These are phyloP conservation scores for Camelina hispida DNA, from an alignment of 345 rosid species.

Conservation along the genomic window DNA sequence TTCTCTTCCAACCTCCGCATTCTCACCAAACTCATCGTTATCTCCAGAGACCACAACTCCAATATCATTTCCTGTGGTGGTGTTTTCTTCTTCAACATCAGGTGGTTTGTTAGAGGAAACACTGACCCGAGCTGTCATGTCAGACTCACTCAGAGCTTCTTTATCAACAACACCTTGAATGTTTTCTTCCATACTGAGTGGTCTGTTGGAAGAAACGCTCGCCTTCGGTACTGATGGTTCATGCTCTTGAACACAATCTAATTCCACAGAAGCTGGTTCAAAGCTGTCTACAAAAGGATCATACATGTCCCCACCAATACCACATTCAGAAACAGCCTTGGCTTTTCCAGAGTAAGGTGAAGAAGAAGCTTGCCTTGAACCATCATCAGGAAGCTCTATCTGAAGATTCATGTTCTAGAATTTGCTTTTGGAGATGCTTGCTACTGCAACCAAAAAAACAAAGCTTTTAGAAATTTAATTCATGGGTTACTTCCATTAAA, in stretches of 20 bases:
- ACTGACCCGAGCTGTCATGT: constrained; percentile 36
- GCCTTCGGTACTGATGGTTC: constrained; percentile 50
- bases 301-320: constrained; percentile 59
- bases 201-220: constrained; percentile 54
- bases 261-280: constrained; percentile 61
- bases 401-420: constrained; percentile 6
- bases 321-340: constrained; percentile 18
- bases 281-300: constrained; percentile 90
- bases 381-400: constrained; percentile 36
- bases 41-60: constrained; percentile 52
- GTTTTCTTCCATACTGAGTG: constrained; percentile 62
- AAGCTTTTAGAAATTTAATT: background rate
- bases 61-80: constrained; percentile 47
- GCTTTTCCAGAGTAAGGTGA: constrained; percentile 53
- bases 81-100: constrained; percentile 68
- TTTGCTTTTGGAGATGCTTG: background rate
- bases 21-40: constrained; percentile 72
- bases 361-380: constrained; percentile 52
- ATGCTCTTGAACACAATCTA: constrained; percentile 47
- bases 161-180: constrained; percentile 56
- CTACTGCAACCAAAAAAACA: background rate
- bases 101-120: constrained; percentile 59
- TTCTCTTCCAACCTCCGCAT: constrained; percentile 66
- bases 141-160: constrained; percentile 42
- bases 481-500: background rate